A percentile compares a stretch with the other conserved stretches of the same genome.
Conservation (phyloP, 2,329 filamentous ascomycete species). For the Cercospora canescens region DNA sequence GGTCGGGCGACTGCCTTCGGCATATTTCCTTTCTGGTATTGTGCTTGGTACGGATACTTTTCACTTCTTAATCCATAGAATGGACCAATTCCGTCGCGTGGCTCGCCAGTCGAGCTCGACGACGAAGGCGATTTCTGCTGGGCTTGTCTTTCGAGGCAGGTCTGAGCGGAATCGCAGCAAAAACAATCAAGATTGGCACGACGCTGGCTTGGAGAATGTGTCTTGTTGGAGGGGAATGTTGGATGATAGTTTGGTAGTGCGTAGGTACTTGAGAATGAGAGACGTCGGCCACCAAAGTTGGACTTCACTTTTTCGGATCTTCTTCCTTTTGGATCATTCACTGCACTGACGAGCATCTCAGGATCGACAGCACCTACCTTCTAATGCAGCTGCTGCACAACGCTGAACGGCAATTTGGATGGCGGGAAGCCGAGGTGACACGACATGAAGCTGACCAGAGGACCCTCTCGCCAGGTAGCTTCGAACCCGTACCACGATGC, state of each 20-base stretch:
- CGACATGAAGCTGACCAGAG: not conserved
- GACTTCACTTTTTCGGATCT: not conserved
- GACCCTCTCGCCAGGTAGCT: not conserved
- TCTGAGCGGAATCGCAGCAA: constrained; percentile 1
- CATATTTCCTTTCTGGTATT: constrained; percentile 17
- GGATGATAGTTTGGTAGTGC: constrained; percentile 15
- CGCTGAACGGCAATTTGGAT: not conserved
- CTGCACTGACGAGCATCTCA: not conserved
- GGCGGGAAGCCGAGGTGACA: not conserved
- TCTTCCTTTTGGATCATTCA: not conserved
- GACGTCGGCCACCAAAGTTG: constrained; percentile 14
- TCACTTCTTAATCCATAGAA: constrained; percentile 11
- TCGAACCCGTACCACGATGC: not conserved
- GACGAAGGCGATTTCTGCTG: constrained; percentile 12
- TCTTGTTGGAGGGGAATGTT: constrained; percentile 16
- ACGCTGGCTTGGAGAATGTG: constrained; percentile 16
- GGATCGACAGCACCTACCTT: not conserved
- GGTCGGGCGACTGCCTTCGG: constrained; percentile 33
- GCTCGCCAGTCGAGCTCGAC: constrained; percentile 10
- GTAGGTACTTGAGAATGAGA: constrained; percentile 12
- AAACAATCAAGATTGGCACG: constrained; percentile 14
- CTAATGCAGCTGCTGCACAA: not conserved
- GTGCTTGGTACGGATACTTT: constrained; percentile 10
- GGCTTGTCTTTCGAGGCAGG: not conserved
- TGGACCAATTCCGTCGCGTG: constrained; percentile 17